Evolutionary conservation across 805 yeast species (phyloP), one percentile per base, ranked within the genome.

Genomic region (Citeromyces nyonsensis): DNA sequence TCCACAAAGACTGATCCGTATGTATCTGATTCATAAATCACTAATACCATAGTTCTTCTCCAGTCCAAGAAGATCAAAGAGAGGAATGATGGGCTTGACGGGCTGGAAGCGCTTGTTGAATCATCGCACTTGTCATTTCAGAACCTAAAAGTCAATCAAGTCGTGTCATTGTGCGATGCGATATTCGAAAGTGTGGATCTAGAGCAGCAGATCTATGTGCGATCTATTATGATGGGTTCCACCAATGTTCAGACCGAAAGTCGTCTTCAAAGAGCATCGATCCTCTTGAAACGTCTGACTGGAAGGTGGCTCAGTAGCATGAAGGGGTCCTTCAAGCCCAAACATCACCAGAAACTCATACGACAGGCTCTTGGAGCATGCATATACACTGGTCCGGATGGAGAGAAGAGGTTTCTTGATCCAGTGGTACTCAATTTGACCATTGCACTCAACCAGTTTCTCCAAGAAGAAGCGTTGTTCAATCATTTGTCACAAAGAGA

Each of bases 51-150:
- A 42, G 52, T 29, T 5, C 41, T 44, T 9, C 51, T 74, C 26
- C 53, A 52, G 15, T 74, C 82, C 1, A 37, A 61, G 3, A 73
- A 66, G 42, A 52, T 69, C 24, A 65, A 63, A 38, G 80, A 72
- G 10, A 52, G 82, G 26, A 68, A 56, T 38, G 70, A 64, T 31
- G 78, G 68, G 0, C 42, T 75, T 6, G 46, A 47, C 13, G 53
- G 47, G 18, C 40, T 69, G 18, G 59, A 59, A 8, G 52, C 51
- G 12, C 36, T 49, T 20, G 41, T 45, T 14, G 38, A 46, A 6
- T 34, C 25, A 13, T 49, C 47, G 8, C 28, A 29, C 28, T 14
- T 10, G 11, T 10, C 29, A 8, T n/a, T 11, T 9, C 29, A 31
- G 14, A 25, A 10, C 14, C 8, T 11, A n/a, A 18, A 25, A 10